These are phyloP conservation scores for Geranium rotundifolium DNA, from an alignment of 345 rosid species.

Conservation along the genomic window DNA sequence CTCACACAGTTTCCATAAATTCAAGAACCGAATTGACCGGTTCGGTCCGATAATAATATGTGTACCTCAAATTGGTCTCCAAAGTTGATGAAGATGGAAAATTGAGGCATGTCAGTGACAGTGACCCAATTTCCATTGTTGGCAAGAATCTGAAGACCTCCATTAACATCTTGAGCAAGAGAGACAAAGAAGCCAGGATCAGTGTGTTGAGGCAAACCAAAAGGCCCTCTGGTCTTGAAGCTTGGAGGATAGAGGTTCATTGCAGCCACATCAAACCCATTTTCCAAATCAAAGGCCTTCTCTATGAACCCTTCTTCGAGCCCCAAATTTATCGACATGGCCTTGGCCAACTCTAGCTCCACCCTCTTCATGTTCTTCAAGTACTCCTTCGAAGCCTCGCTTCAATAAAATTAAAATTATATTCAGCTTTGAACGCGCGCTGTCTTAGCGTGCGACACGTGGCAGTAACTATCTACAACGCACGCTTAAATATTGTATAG, in stretches of 20 bases:
- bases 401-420: neutral
- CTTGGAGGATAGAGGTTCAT: conserved; percentile 20
- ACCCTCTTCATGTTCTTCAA: conserved; percentile 10
- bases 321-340: conserved; percentile 16
- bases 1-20: too few species aligned
- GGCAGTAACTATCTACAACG: too few species aligned
- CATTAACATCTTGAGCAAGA: conserved; percentile 19
- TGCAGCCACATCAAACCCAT: conserved; percentile 21
- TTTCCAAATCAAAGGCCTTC: conserved; percentile 12
- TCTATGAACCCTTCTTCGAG: conserved; percentile 16
- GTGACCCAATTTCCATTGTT: conserved; percentile 18
- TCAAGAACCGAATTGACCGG: too few species aligned
- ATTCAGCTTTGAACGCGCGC: too few species aligned
- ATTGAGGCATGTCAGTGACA: conserved; percentile 6
- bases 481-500: too few species aligned
- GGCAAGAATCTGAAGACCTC: conserved; percentile 16
- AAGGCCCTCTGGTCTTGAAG: conserved; percentile 11
- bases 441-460: too few species aligned
- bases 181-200: conserved; percentile 22
- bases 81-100: conserved; percentile 14
- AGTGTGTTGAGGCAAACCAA: conserved; percentile 17
- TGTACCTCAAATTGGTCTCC: conserved; percentile 24
- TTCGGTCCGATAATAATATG: too few species aligned
- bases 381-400: conserved; percentile 14
- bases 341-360: conserved; percentile 14